Conservation (phyloP, 2,329 filamentous ascomycete species). For the Phialocephala subalpina region DNA sequence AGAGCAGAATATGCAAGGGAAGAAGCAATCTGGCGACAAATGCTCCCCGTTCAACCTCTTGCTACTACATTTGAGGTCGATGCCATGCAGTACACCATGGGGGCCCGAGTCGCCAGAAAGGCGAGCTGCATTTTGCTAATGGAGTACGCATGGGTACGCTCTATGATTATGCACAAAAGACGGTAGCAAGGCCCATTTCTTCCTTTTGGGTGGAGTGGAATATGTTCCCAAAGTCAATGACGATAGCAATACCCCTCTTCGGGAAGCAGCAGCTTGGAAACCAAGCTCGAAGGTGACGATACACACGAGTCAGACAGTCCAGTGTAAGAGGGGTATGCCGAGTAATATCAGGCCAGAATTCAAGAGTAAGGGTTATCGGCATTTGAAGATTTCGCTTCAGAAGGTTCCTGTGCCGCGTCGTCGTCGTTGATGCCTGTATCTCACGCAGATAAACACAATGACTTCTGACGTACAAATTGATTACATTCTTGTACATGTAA, state of each 20-base stretch:
- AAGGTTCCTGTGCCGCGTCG: no score
- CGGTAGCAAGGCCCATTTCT: conserved; percentile 16
- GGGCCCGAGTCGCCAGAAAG: neutral
- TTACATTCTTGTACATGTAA: no score
- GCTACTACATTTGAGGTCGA: conserved; percentile 14
- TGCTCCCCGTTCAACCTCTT: conserved; percentile 28
- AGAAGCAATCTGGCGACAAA: conserved; percentile 28
- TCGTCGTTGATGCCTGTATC: no score
- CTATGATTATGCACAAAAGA: conserved; percentile 23
- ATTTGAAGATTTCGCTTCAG: neutral
- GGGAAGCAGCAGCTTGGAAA: neutral
- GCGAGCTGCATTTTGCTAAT: conserved; percentile 6
- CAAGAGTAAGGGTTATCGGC: neutral
- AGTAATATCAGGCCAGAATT: neutral
- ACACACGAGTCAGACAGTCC: neutral
- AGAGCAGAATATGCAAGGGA: conserved; percentile 18
- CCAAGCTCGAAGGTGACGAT: neutral
- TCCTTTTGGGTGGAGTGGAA: conserved; percentile 23
- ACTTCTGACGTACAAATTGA: no score
- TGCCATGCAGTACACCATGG: neutral
- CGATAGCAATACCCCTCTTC: neutral
- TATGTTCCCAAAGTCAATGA: neutral
- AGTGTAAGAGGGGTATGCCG: neutral
- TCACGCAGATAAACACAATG: no score
- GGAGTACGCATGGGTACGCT: conserved; percentile 22